Evolutionary conservation across 139 green algal genomes (phyloP).

Genomic region (Chlorella sorokiniana): DNA sequence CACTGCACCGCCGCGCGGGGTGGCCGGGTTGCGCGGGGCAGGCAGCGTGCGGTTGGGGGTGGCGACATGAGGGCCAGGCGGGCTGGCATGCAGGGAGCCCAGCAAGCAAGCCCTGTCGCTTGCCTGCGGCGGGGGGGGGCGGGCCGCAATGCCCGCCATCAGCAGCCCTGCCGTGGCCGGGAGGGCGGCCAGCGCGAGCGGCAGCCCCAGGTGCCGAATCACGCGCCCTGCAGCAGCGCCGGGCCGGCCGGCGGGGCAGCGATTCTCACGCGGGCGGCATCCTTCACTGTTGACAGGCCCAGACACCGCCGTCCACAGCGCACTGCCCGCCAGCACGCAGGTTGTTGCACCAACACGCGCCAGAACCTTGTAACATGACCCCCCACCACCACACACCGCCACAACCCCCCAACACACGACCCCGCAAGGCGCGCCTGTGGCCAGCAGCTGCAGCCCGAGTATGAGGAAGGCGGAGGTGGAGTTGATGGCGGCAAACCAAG

Average conservation of each 20-base stretch:
- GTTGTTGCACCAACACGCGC: no score
- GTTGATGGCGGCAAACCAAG: slow-evolving; percentile 72
- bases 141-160: slow-evolving; percentile 40
- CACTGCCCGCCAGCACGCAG: neutral
- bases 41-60: no score
- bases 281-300: no score
- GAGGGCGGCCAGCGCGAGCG: slow-evolving; percentile 25
- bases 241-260: no score
- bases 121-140: slow-evolving; percentile 8
- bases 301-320: no score
- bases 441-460: slow-evolving; percentile 56
- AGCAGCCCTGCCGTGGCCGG: slow-evolving; percentile 24
- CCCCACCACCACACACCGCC: neutral
- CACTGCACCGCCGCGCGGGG: slow-evolving; percentile 35
- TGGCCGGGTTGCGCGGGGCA: neutral
- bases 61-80: no score
- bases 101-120: no score
- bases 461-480: slow-evolving; percentile 57
- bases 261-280: no score
- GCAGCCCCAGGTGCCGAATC: slow-evolving; percentile 38
- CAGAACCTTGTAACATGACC: no score
- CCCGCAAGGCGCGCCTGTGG: slow-evolving; percentile 29
- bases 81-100: no score
- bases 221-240: slow-evolving; percentile 48
- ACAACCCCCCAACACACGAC: neutral